Evolutionary conservation across 352 stramenopile species (phyloP), one percentile per base, ranked within the genome.

Genomic region (Globisporangium splendens): DNA sequence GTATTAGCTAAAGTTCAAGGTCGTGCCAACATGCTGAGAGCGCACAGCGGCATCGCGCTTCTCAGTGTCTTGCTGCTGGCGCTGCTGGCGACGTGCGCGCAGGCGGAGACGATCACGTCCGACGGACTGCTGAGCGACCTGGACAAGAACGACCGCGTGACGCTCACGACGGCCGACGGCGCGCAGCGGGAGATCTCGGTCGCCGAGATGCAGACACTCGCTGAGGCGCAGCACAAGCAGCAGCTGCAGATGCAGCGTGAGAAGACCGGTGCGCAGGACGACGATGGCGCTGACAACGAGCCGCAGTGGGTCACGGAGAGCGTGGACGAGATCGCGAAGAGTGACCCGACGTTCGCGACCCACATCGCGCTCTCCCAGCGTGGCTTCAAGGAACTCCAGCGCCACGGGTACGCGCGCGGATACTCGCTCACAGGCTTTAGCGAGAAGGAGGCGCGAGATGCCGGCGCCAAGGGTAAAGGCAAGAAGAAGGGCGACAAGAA

Each of bases 391-490:
- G 75, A 79, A 60, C 65, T 91, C 12, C 74, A 89, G 63, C 66
- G 68, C 17, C 74, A 81, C 56, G 78, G 81, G 8, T 86, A 87
- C 59, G 81, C 81, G 3, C 70, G 65, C 22, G 76, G 72, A 6
- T 88, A 83, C 61, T 31, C 52, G 11, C 74, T 89, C 54, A 20
- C 66, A 33, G 67, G 81, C 53, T 91, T 89, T 46, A 88, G 67
- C 28, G 76, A 90, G 47, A 61, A 79, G 50, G 70, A 74, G 3
- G 49, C 54, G 21, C 28, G 24, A 59, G 41, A 62, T 50, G 20
- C 15, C 20, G 46, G 54, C 42, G 3, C 33, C 31, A 49, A 54
- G 46, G 65, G 68, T 10, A 65, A 70, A 4, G 63, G 60, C 24
- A 65, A 59, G 1, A 65, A 69, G 46, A 69, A 70, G 20, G 62